Evolutionary conservation across 2,329 filamentous ascomycete species (phyloP), one percentile per base, ranked within the genome.

Genomic region (Colletotrichum abscissum): DNA sequence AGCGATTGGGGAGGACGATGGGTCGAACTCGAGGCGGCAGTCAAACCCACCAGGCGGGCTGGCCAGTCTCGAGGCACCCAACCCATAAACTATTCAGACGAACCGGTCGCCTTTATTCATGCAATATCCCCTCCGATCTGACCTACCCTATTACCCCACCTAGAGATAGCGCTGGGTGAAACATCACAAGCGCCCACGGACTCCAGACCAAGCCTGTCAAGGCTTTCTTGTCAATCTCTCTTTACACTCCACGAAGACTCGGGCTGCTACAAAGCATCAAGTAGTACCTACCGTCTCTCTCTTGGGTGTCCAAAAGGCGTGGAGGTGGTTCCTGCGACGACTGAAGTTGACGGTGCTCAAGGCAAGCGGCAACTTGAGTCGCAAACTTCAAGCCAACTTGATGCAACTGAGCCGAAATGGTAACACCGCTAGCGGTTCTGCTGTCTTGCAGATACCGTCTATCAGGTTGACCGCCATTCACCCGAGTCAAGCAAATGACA

Each of bases 391-490:
- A 56, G 22, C 54, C 60, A 28, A 55, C 35, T 26, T 19, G 54
- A 65, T 66, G 55, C 62, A 49, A n/a, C 38, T 14, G 30, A 11
- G 26, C 65, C 12, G 5, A 46, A 14, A 60, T 33, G 63, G 56
- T 57, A 67, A 49, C n/a, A 8, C 22, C 26, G 54, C 67, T 49
- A 63, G 35, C 57, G 19, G 24, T 16, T 3, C 28, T 16, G 16
- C 19, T 19, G 42, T 28, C 54, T 28, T 28, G 59, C 35, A 49
- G 46, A n/a, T 30, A 30, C 30, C 24, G 52, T 73, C 24, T 26
- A 12, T 58, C 19, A 42, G 35, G 28, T 62, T 73, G 70, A 69
- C 70, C 66, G 70, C 70, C 67, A 69, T 52, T 73, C 66, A 33
- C 63, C 59, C 26, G 70, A 73, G 58, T 73, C 70, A 69, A 69